Conservation (phyloP, 805 yeast species). For the Metschnikowia baotianmanensis region DNA sequence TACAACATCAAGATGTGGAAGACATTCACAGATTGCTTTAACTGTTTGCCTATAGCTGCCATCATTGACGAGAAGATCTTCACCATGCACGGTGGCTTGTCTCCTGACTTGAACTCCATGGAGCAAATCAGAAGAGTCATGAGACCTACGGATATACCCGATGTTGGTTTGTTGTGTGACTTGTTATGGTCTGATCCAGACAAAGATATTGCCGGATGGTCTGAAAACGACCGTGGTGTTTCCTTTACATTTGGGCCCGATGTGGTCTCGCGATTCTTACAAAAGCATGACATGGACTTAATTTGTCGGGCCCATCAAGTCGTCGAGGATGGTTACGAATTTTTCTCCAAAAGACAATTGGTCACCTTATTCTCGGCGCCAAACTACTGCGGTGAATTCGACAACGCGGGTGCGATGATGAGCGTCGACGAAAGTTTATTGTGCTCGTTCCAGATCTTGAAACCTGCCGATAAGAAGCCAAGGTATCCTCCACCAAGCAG, state of each 20-base stretch:
- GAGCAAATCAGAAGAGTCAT: constrained; percentile 97
- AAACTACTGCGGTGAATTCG: constrained; percentile 98
- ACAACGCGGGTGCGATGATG: constrained; percentile 99
- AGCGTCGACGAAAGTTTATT: constrained; percentile 93
- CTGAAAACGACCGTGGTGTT: constrained; percentile 98
- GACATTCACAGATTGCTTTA: constrained; percentile 97
- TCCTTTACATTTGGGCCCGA: constrained; percentile 99
- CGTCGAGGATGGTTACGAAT: constrained; percentile 98
- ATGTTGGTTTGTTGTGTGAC: constrained; percentile 94
- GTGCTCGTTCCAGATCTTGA: constrained; percentile 94
- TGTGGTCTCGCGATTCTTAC: constrained; percentile 92
- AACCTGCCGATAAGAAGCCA: constrained; percentile 96
- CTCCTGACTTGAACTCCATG: constrained; percentile 97
- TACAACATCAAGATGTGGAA: constrained; percentile 98
- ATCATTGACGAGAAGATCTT: constrained; percentile 96
- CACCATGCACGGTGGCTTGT: constrained; percentile 98
- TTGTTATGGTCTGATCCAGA: constrained; percentile 98
- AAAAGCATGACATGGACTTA: constrained; percentile 96
- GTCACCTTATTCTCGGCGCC: constrained; percentile 97
- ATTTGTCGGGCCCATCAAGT: constrained; percentile 99
- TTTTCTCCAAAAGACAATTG: constrained; percentile 91
- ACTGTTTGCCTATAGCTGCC: constrained; percentile 97
- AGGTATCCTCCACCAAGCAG: constrained; percentile 50
- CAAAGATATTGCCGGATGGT: constrained; percentile 97
- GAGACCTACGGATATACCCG: constrained; percentile 99